phyloP scores from a whole-genome alignment of 192 early-diverging fungal species.

The Umbelopsis ramanniana region DNA sequence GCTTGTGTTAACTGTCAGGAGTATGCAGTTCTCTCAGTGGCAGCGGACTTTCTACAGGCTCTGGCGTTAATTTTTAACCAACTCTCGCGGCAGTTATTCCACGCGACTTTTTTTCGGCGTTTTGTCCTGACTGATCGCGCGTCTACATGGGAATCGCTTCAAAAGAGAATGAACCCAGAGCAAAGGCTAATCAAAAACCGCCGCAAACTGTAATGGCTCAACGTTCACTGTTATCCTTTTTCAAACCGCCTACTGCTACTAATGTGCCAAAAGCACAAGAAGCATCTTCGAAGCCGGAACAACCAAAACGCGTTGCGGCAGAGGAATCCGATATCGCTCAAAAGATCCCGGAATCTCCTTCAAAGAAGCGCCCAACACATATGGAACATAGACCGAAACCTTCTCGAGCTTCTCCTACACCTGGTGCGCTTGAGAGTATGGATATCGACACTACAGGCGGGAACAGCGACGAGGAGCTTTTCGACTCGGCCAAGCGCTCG shows the following conservation, averaged over 20 bases:
- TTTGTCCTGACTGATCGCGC: background rate
- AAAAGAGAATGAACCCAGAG: slow-evolving; percentile 23
- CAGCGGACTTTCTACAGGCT: too few species aligned
- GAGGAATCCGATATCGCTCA: slow-evolving; percentile 1
- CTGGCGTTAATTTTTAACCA: too few species aligned
- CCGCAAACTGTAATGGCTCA: slow-evolving; percentile 13
- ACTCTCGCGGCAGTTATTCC: background rate
- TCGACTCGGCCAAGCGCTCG: background rate
- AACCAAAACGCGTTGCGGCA: slow-evolving; percentile 4
- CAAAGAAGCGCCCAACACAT: slow-evolving; percentile 7
- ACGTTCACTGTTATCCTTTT: slow-evolving; percentile 10
- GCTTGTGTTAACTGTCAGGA: too few species aligned
- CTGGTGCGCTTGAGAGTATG: slow-evolving; percentile 4
- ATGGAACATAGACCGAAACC: background rate
- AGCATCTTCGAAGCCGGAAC: background rate
- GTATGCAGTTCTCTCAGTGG: too few species aligned
- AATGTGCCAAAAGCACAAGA: background rate
- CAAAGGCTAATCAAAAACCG: slow-evolving; percentile 17
- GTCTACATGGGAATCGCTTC: slow-evolving; percentile 13
- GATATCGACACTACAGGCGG: background rate
- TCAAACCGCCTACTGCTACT: slow-evolving; percentile 8
- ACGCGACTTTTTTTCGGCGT: slow-evolving; percentile 11
- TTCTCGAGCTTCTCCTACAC: background rate
- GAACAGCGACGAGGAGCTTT: background rate
- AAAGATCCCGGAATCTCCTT: slow-evolving; percentile 5